These are phyloP conservation scores for Xerocomellus chrysenteron DNA, from an alignment of 768 basidiomycete species.

Conservation along the genomic window DNA sequence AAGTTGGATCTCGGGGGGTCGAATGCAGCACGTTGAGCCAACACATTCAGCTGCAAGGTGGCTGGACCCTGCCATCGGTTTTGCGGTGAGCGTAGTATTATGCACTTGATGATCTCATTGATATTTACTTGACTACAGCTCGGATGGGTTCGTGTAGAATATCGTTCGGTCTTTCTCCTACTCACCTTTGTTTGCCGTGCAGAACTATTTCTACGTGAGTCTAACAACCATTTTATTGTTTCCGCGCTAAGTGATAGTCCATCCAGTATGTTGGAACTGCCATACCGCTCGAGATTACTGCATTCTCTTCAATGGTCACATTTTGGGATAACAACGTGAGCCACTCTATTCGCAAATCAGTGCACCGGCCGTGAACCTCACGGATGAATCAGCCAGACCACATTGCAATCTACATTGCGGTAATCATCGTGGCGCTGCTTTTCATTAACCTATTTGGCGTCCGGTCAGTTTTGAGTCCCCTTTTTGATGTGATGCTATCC, in stretches of 20 bases:
- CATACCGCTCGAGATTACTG: slow-evolving; percentile 50
- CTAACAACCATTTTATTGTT: neutral
- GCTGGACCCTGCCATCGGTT: slow-evolving; percentile 33
- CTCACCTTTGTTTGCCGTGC: neutral
- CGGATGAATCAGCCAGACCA: slow-evolving; percentile 31
- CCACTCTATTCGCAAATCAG: neutral
- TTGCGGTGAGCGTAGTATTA: slow-evolving; percentile 22
- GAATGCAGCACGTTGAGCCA: neutral
- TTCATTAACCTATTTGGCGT: slow-evolving; percentile 49
- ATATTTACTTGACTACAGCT: slow-evolving; percentile 11
- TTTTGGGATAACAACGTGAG: slow-evolving; percentile 45
- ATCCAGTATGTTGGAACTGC: slow-evolving; percentile 37
- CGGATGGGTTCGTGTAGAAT: slow-evolving; percentile 22
- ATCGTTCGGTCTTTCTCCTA: neutral
- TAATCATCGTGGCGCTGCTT: slow-evolving; percentile 39
- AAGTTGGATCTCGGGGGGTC: neutral
- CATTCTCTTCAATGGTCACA: slow-evolving; percentile 47
- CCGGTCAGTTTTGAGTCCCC: slow-evolving; percentile 39
- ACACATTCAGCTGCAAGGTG: slow-evolving; percentile 28
- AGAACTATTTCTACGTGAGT: slow-evolving; percentile 38
- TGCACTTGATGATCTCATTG: neutral
- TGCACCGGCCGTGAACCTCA: slow-evolving; percentile 4
- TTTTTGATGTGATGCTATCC: slow-evolving; percentile 31
- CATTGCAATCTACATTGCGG: slow-evolving; percentile 40
- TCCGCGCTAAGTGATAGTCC: neutral